Base-by-base conservation (phyloP, 2,329 filamentous ascomycete species). In the Aspergillus sp. region DNA sequence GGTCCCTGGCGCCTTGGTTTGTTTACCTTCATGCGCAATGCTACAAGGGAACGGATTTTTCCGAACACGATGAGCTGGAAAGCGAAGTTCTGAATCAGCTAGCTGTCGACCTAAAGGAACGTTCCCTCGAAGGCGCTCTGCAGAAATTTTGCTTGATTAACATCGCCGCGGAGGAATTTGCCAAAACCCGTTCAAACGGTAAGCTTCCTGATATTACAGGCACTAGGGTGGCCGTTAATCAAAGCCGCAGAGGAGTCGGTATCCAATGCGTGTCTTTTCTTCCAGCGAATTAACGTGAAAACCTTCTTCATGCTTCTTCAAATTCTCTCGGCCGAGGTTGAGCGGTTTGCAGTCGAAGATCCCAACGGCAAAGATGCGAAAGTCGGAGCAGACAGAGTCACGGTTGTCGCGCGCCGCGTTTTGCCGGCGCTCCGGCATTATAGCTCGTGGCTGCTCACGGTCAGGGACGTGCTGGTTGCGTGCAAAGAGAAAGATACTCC, bases 81-180 rank as follows among this genome's bases (percentile, higher is more conserved):
- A 77, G 77, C 36, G 86, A 94, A 55, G 82, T 96, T 8, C 68
- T 94, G 39, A 79, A 81, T 46, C 81, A 86, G 30, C 65, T 94
- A 24, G 73, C 78, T 29, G 73, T 82, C 44, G 75, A 84, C 17
- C 66, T 91, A 16, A 86, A 82, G 52, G 75, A 78, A 40, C 71
- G 77, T 7, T 71, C 74, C 1, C 68, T 81, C 30, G 74, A 79
- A 27, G 69, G 70, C 8, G 71, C 75, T 8, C 57, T 95, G 16
- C 72, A 83, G 41, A 91, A 86, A 53, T 81, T 95, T 58, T 74
- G 84, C 4, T 66, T 95, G 27, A 77, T 89, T 45, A 96, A 93
- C 49, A 82, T 96, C 40, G 78, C 85, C 4, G 85, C 88, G 5
- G 85, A 91, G 55, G 74, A 80, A 43, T 72, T 84, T 51, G 80